These are phyloP conservation scores for Lepiota subincarnata DNA, from an alignment of 768 basidiomycete genomes.

Conservation along the genomic window DNA sequence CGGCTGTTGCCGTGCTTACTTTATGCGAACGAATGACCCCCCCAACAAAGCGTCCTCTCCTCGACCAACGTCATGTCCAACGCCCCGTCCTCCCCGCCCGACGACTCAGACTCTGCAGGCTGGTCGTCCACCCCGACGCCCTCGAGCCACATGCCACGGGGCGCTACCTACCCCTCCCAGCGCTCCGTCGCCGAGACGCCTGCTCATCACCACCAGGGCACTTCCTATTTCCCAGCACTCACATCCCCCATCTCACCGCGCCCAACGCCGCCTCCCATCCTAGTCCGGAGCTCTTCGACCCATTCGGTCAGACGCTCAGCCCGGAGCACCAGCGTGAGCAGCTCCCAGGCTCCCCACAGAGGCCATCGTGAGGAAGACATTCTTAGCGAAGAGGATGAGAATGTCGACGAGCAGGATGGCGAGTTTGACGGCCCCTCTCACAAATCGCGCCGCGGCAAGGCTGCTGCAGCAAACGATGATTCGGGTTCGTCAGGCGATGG, in stretches of 20 bases:
- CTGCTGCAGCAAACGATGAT: constrained; percentile 29
- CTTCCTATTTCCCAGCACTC: constrained; percentile 54
- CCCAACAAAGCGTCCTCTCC: neutral
- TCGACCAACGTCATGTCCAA: constrained; percentile 24
- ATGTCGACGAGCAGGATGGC: constrained; percentile 26
- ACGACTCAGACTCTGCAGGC: constrained; percentile 29
- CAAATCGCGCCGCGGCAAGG: constrained; percentile 39
- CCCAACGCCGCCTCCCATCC: constrained; percentile 36
- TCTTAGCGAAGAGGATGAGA: constrained; percentile 55
- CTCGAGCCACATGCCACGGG: constrained; percentile 34
- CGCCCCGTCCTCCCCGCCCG: constrained; percentile 26
- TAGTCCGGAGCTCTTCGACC: constrained; percentile 47
- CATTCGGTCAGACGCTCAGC: constrained; percentile 42
- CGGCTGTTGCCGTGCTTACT: constrained; percentile 5
- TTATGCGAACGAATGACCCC: neutral
- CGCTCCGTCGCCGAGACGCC: constrained; percentile 58
- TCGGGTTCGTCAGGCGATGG: constrained; percentile 36
- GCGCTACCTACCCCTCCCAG: constrained; percentile 50
- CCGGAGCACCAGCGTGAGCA: constrained; percentile 63
- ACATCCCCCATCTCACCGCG: constrained; percentile 46
- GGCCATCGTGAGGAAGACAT: constrained; percentile 42
- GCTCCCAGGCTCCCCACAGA: constrained; percentile 46
- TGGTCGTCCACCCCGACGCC: constrained; percentile 44
- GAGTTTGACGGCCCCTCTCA: constrained; percentile 9
- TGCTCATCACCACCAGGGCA: constrained; percentile 63